Evolutionary conservation across 805 yeast genomes (phyloP), one percentile per base, ranked within the genome.

Genomic region (Suhomyces prunicola): DNA sequence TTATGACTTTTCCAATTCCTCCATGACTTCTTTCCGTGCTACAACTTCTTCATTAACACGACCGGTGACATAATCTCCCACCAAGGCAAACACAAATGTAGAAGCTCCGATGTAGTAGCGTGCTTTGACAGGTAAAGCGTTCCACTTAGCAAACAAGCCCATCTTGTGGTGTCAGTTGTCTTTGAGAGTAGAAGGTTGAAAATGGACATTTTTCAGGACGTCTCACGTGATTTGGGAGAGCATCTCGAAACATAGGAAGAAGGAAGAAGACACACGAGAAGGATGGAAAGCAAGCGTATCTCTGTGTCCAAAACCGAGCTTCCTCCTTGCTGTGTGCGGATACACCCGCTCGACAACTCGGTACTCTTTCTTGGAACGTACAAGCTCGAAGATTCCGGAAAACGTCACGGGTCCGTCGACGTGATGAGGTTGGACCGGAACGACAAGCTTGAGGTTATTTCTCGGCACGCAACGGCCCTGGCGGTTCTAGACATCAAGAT

Each of bases 291-390:
- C 42, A 52, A 59, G 44, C 55, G 77, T 51, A 29, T 65, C 1
- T 65, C 72, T 3, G 57, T 42, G 12, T 17, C 31, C 13, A 42
- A 42, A 24, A 75, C 93, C 0, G 67, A 72, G 1, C 71, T 84
- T 2, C 98, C 98, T 1, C 97, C 98, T 1, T 94, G 98, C 66
- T 86, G 89, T 44, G 67, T 93, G 4, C 76, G 86, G 36, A 77
- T 85, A 8, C 82, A 80, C 49, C 87, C 88, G 0, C 54, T 62
- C 0, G 81, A 83, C 44, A 60, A 68, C 3, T 60, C 77, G 0
- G 63, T 80, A 8, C 57, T 90, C 1, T 64, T 90, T 9, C 67
- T 90, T 1, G 98, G 97, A 0, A 91, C 97, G 0, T 93, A 94
- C 65, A 82, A 86, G 51, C 73, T 93, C 36, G 84, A 89, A 47